Base-by-base conservation (phyloP, 106 monocot species). In the Dendrobium officinale region DNA sequence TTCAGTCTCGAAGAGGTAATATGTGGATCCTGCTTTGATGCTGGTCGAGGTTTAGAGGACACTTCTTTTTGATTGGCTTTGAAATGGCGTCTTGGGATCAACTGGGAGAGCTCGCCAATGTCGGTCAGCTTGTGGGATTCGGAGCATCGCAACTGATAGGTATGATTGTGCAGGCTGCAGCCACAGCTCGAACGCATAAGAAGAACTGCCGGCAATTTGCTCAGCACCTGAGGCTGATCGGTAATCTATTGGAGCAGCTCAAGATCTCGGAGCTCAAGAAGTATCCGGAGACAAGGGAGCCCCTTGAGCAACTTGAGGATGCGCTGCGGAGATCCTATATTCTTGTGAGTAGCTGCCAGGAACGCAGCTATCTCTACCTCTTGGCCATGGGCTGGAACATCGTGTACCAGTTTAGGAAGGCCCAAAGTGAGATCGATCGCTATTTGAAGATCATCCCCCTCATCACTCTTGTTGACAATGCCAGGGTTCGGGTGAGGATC, bases 291-390 rank as follows among this genome's bases (percentile, higher is more conserved):
- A 93, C 88, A 1, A 77, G 93, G 48, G 90, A 90, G 77, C 90
- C 93, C 1, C 74, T 93, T 78, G 90, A 90, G 84, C 87, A 90
- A 84, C 83, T 93, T 29, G 93, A 93, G 80, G 93, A 93, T 67
- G 85, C 90, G 0, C 80, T 93, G 9, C 79, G 93, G 55, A 80
- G 90, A 33, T 81, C 93, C 1, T 90, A 90, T 27, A 54, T 93
- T 11, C 85, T 89, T 41, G 89, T 92, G 3, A 85, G 84, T 67
- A 92, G 92, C 82, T 92, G 92, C 67, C 89, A 89, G 75, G 85
- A 84, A 18, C 79, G 90, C 49, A 90, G 90, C 80, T 90, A 87
- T 68, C 49, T 93, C 7, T 90, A 90, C 67, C 87, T 88, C 15
- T 75, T 89, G 4, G 90, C 88, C 4, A 90, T 88, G 90, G 93